Percentiles rank a stretch among this genome's conserved stretches.
Evolutionary conservation across 345 rosid species (phyloP).

Genomic region (Rhizophora mangle): DNA sequence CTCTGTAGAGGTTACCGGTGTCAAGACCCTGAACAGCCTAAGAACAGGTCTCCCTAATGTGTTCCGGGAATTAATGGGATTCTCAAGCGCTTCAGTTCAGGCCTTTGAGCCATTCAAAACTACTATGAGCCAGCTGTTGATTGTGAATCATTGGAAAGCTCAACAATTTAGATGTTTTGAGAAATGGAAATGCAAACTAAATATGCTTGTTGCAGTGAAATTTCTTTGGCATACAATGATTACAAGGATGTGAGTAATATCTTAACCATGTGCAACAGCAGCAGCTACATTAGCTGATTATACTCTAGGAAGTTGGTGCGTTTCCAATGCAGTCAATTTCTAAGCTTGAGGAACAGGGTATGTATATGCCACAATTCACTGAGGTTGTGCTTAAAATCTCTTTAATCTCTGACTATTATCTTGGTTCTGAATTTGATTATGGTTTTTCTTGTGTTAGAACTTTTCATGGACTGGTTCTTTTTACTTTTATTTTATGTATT

Average conservation of each 20-base stretch:
- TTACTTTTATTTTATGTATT: no score
- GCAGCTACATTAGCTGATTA: no score
- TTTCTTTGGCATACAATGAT: neutral
- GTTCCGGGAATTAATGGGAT: constrained; percentile 60
- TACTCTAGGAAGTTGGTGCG: no score
- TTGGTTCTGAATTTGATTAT: no score
- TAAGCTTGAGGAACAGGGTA: no score
- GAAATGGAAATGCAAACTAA: neutral
- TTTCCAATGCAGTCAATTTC: no score
- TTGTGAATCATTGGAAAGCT: constrained; percentile 22
- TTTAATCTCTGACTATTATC: no score
- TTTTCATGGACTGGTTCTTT: no score
- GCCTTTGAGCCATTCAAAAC: constrained; percentile 55
- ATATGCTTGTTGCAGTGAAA: neutral
- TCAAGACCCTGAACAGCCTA: constrained; percentile 62
- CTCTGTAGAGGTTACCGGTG: constrained; percentile 49
- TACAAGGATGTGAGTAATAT: neutral
- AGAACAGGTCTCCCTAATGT: constrained; percentile 73
- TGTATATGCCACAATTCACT: no score
- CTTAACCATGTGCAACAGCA: neutral
- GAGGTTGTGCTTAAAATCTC: no score
- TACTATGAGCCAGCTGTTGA: constrained; percentile 21
- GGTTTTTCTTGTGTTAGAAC: no score
- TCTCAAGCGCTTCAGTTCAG: constrained; percentile 50
- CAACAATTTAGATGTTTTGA: constrained; percentile 4